These are phyloP conservation scores for Xylariaceae sp. DNA, from an alignment of 2,329 filamentous ascomycete genomes.

Conservation along the genomic window DNA sequence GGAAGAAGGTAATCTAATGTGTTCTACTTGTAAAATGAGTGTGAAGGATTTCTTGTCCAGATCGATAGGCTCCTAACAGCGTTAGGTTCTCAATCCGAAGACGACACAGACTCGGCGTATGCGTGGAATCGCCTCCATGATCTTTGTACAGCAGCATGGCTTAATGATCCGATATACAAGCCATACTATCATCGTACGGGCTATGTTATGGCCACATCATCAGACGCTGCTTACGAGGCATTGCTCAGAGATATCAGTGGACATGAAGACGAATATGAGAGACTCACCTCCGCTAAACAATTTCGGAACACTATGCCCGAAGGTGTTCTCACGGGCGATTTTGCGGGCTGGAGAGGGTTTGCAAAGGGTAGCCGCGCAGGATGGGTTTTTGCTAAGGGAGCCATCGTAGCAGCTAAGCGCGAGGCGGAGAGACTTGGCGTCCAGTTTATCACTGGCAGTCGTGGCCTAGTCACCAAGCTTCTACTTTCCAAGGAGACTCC, in stretches of 20 bases:
- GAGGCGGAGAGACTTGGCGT: constrained; percentile 55
- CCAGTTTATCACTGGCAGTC: constrained; percentile 49
- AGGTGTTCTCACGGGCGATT: constrained; percentile 56
- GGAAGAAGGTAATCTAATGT: constrained; percentile 33
- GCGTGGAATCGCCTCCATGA: constrained; percentile 42
- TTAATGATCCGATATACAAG: constrained; percentile 48
- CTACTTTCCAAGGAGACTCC: constrained; percentile 43
- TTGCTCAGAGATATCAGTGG: constrained; percentile 26
- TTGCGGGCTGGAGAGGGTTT: constrained; percentile 58
- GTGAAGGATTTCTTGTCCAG: neutral
- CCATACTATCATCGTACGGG: constrained; percentile 54
- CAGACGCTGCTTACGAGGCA: constrained; percentile 26
- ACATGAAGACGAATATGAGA: constrained; percentile 29
- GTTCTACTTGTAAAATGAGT: constrained; percentile 7
- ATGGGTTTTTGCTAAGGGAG: constrained; percentile 60
- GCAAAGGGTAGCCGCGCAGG: constrained; percentile 52
- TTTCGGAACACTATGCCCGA: constrained; percentile 58
- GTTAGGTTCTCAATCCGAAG: constrained; percentile 34
- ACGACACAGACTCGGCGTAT: constrained; percentile 40
- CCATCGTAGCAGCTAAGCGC: constrained; percentile 50
- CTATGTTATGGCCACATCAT: constrained; percentile 44
- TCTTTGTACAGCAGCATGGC: constrained; percentile 46
- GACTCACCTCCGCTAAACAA: constrained; percentile 49
- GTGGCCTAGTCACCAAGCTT: constrained; percentile 45
- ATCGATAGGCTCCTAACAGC: neutral